Conservation (phyloP, 2,329 filamentous ascomycete genomes). For the Phaeosphaeriaceae sp. region DNA sequence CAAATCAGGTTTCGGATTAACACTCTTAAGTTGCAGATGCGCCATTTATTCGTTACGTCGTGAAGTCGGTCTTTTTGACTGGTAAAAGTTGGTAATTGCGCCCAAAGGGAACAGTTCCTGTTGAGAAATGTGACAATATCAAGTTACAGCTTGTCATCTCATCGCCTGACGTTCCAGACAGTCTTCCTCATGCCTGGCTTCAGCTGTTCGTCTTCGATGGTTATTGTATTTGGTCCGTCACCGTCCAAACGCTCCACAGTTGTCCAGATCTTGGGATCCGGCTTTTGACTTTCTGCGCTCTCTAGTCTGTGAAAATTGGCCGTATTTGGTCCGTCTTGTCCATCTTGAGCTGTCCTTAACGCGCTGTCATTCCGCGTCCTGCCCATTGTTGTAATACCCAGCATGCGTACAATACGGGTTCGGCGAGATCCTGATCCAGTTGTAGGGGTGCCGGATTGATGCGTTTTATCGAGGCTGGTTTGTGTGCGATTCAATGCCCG, state of each 20-base stretch:
- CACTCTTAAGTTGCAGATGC: not conserved
- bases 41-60: constrained; percentile 3
- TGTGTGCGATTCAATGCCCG: constrained; percentile 19
- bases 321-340: constrained; percentile 11
- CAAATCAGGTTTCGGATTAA: not conserved
- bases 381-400: constrained; percentile 32
- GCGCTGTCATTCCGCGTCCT: constrained; percentile 33
- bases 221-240: constrained; percentile 3
- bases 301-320: constrained; percentile 32
- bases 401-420: constrained; percentile 25
- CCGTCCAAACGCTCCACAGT: constrained; percentile 20
- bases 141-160: constrained; percentile 2
- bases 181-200: constrained; percentile 37
- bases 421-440: constrained; percentile 27
- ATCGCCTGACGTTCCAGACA: constrained; percentile 38
- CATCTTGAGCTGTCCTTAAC: constrained; percentile 20
- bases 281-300: constrained; percentile 20
- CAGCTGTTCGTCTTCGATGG: constrained; percentile 10
- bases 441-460: constrained; percentile 24
- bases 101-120: not conserved
- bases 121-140: not conserved
- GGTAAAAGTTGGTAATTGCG: too few relatives aligned
- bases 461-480: constrained; percentile 21
- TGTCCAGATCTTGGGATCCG: constrained; percentile 24
- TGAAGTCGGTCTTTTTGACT: not conserved